Percentiles rank a stretch among this genome's conserved stretches.
Evolutionary conservation across 2,329 filamentous ascomycete species (phyloP).

Genomic region (Pseudopyricularia javanii): DNA sequence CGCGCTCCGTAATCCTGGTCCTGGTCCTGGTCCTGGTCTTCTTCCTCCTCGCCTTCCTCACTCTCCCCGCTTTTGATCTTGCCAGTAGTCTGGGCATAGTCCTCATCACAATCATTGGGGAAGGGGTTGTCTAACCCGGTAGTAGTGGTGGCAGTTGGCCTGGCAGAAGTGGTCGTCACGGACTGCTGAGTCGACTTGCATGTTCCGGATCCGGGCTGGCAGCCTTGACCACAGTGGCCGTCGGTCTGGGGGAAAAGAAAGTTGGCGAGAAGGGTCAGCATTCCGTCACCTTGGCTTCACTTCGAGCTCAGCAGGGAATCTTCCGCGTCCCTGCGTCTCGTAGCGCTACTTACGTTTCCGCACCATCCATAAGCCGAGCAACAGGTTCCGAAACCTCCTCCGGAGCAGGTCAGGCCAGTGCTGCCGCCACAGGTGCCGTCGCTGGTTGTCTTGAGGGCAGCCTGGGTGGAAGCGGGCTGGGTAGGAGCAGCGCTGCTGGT

Average conservation of each 20-base stretch:
- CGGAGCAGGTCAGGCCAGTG: not conserved
- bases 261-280: no score
- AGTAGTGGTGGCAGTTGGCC: not conserved
- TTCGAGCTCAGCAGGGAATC: not conserved
- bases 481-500: not conserved
- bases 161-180: not conserved
- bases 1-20: no score
- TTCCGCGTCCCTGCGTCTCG: no score
- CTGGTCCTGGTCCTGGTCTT: no score
- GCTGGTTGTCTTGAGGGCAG: not conserved
- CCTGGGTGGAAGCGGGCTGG: not conserved
- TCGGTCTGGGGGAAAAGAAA: not conserved
- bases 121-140: not conserved
- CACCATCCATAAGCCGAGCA: conserved; percentile 8
- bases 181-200: conserved; percentile 3
- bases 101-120: not conserved
- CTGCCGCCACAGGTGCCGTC: conserved; percentile 5
- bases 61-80: not conserved
- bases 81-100: not conserved
- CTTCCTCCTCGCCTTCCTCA: not conserved
- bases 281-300: not conserved
- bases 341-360: conserved; percentile 2
- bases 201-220: conserved; percentile 6
- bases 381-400: conserved; percentile 1
- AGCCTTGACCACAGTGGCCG: conserved; percentile 9